Evolutionary conservation across 2,329 filamentous ascomycete species (phyloP), one percentile per base, ranked within the genome.

Genomic region (Fonsecaea erecta): DNA sequence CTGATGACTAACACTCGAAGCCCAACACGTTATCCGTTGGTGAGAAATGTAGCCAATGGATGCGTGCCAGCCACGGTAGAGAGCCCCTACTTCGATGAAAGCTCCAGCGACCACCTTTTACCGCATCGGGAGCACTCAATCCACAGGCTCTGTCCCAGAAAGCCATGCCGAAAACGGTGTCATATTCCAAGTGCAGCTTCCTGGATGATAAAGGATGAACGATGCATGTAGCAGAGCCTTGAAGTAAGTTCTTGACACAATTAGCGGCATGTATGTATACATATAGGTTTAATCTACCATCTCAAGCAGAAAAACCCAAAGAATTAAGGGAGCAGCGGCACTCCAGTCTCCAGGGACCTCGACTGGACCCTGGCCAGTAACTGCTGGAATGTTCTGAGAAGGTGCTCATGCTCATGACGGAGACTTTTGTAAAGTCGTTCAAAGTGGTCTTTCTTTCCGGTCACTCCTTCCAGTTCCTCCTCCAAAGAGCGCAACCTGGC

Each of bases 391-490:
- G 43, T 57, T 18, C 21, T 26, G 9, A 63, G 54, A n/a, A 66
- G 56, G 16, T 26, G 40, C 40, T 66, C 64, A 32, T 63, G 51
- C 43, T 63, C 43, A 7, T 28, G n/a, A 24, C 59, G 60, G 28
- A 66, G 64, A 35, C 34, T 60, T 21, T 63, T 43, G 52, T 63
- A 66, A 6, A 60, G 56, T 24, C 32, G 48, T 40, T 63, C 52
- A 24, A 53, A 66, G 28, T 66, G 64, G 16, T 66, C 52, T 48
- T 55, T 63, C 30, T 9, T 52, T n/a, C 40, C n/a, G 34, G 55
- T 28, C 4, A 51, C 64, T 24, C 60, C 55, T n/a, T 63, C 48
- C 32, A 63, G 21, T 34, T 66, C 60, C 30, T 55, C 60, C 32
- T 66, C 28, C 21, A 66, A 28, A 24, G 34, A 18, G 8, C 55